phyloP scores from a whole-genome alignment of 2,329 filamentous ascomycete species.

The Aspergillus arachidicola region DNA sequence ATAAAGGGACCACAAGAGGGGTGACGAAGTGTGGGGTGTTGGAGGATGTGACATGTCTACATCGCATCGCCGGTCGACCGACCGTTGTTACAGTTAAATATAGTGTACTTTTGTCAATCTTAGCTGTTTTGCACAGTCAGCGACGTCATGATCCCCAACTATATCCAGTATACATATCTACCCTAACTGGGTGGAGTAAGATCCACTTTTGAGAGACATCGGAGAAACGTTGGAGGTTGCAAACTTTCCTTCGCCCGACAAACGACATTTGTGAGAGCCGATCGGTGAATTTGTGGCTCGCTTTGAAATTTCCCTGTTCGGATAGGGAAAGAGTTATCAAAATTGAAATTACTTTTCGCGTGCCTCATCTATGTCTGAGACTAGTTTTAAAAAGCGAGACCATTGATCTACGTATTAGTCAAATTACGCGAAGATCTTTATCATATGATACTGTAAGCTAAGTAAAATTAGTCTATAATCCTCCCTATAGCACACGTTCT shows the following conservation, averaged over 20 bases:
- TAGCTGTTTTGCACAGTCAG: background rate
- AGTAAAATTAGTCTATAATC: background rate
- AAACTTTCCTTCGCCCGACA: background rate
- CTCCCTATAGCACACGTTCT: background rate
- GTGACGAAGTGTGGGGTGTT: background rate
- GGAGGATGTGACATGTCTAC: background rate
- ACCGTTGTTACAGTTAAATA: background rate
- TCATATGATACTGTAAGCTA: background rate
- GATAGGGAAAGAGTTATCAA: rapidly evolving
- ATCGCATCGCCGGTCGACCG: background rate
- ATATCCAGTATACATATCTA: background rate
- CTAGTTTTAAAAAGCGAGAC: background rate
- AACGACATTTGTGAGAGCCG: background rate
- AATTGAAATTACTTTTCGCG: background rate
- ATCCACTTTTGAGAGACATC: background rate
- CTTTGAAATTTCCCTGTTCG: too few relatives aligned
- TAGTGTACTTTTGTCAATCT: background rate
- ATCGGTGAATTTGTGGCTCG: background rate
- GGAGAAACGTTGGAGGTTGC: background rate
- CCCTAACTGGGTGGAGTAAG: background rate
- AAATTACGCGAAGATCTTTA: background rate
- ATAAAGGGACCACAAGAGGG: background rate
- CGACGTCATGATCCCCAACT: background rate
- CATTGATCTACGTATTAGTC: too few relatives aligned
- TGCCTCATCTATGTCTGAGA: background rate